Conservation (phyloP, 768 basidiomycete species). For the Tulasnella sp. region DNA sequence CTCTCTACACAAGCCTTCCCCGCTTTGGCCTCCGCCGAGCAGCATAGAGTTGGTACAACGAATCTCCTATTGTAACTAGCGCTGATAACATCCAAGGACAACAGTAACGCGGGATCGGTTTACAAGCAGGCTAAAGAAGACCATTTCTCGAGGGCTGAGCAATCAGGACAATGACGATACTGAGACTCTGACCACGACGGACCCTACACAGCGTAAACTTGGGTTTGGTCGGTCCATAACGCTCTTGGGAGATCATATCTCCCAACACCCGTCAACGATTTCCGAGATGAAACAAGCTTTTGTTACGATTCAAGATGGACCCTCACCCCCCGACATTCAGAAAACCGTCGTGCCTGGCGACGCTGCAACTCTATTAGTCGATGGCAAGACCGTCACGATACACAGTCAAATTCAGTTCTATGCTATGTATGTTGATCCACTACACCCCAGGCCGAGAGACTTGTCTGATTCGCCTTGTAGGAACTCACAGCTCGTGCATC, state of each 20-base stretch:
- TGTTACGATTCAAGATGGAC: not conserved
- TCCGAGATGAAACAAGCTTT: not conserved
- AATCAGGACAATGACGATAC: slow-evolving; percentile 4
- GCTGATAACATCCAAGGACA: slow-evolving; percentile 32
- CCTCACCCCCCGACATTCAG: not conserved
- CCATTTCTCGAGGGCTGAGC: slow-evolving; percentile 1
- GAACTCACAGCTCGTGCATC: slow-evolving; percentile 40
- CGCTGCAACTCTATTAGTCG: slow-evolving; percentile 20
- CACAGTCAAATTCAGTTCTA: slow-evolving; percentile 75
- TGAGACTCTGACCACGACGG: slow-evolving; percentile 4
- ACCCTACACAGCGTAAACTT: too few relatives aligned
- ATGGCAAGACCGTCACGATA: slow-evolving; percentile 27
- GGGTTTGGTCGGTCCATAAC: too few relatives aligned
- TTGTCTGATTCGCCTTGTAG: slow-evolving; percentile 3
- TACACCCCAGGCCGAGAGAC: not conserved
- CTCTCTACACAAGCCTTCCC: slow-evolving; percentile 53
- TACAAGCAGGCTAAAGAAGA: slow-evolving; percentile 2
- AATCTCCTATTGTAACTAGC: slow-evolving; percentile 19
- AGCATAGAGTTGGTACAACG: slow-evolving; percentile 1
- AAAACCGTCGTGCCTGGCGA: slow-evolving; percentile 4
- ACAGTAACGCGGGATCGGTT: slow-evolving; percentile 22
- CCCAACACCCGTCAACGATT: not conserved
- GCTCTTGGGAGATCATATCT: not conserved
- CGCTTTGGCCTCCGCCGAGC: slow-evolving; percentile 42
- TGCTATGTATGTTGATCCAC: slow-evolving; percentile 39